Conservation (phyloP, 495 filamentous ascomycete species). For the Gamarada debralockiae region DNA sequence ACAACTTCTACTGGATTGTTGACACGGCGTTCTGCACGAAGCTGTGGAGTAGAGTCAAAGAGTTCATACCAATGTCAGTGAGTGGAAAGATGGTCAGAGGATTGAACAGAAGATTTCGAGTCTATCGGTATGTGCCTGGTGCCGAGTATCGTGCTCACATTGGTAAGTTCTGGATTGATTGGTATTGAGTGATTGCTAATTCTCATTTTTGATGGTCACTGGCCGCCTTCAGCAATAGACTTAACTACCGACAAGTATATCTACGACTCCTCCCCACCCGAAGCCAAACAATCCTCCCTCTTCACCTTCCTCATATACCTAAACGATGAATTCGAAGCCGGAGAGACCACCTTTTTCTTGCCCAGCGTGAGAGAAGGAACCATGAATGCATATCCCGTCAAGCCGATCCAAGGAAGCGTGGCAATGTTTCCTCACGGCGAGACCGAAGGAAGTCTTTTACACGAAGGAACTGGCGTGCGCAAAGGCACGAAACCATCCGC, state of each 20-base stretch:
- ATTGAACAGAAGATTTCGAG: slow-evolving; percentile 43
- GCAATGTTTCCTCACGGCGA: slow-evolving; percentile 46
- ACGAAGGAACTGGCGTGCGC: slow-evolving; percentile 44
- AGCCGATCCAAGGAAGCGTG: slow-evolving; percentile 42
- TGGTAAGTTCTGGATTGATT: slow-evolving; percentile 12
- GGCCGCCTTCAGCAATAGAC: slow-evolving; percentile 41
- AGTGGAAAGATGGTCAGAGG: slow-evolving; percentile 36
- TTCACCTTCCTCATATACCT: slow-evolving; percentile 50
- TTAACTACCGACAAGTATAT: slow-evolving; percentile 34
- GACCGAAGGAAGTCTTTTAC: slow-evolving; percentile 35
- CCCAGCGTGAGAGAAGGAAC: slow-evolving; percentile 37
- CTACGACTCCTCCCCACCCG: slow-evolving; percentile 40
- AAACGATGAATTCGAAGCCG: slow-evolving; percentile 47
- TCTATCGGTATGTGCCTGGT: slow-evolving; percentile 47
- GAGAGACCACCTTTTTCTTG: slow-evolving; percentile 48
- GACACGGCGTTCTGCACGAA: slow-evolving; percentile 36
- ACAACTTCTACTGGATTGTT: slow-evolving; percentile 50
- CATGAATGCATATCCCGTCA: slow-evolving; percentile 43
- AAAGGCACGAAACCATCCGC: slow-evolving; percentile 28
- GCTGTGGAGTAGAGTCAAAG: slow-evolving; percentile 38
- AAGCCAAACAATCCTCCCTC: slow-evolving; percentile 40
- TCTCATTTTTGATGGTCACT: slow-evolving; percentile 39
- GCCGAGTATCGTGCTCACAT: slow-evolving; percentile 43
- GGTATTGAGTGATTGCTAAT: not conserved
- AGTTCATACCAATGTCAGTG: slow-evolving; percentile 32